Evolutionary conservation across 345 rosid genomes (phyloP).

Genomic region (Syzygium aqueum): DNA sequence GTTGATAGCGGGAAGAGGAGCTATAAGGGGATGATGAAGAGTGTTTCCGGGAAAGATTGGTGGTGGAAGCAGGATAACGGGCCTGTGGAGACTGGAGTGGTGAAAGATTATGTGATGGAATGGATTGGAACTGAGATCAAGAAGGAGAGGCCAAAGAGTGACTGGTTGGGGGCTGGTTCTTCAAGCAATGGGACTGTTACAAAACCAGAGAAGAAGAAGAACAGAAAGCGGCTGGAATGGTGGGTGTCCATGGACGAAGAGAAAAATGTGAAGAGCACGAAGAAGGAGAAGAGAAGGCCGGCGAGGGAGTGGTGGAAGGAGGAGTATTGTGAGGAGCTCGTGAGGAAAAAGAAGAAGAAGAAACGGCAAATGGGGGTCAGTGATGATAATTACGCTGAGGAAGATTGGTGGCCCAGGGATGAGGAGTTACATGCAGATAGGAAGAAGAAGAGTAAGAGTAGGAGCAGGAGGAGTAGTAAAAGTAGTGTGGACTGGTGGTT

Average conservation of each 20-base stretch:
- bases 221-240: slow-evolving; percentile 65
- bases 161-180: slow-evolving; percentile 46
- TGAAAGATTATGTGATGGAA: slow-evolving; percentile 82
- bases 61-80: slow-evolving; percentile 64
- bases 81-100: slow-evolving; percentile 28
- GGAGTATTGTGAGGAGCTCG: slow-evolving; percentile 76
- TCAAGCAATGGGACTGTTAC: slow-evolving; percentile 6
- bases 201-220: slow-evolving; percentile 42
- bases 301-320: slow-evolving; percentile 99
- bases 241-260: slow-evolving; percentile 81
- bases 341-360: slow-evolving; percentile 61
- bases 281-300: slow-evolving; percentile 57
- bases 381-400: slow-evolving; percentile 24
- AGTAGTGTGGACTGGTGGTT: slow-evolving; percentile 83
- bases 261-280: slow-evolving; percentile 23
- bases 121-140: slow-evolving; percentile 90
- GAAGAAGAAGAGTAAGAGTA: slow-evolving; percentile 46
- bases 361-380: slow-evolving; percentile 21
- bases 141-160: slow-evolving; percentile 66
- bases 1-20: slow-evolving; percentile 19
- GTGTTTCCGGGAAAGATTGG: slow-evolving; percentile 34
- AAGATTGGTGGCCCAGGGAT: slow-evolving; percentile 56
- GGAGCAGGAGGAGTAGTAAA: slow-evolving; percentile 37
- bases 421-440: slow-evolving; percentile 32
- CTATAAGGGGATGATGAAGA: slow-evolving; percentile 19